A percentile compares a stretch with the other conserved stretches of the same genome.
Conservation (phyloP, 495 filamentous ascomycete genomes). For the Penicillium pulvis region DNA sequence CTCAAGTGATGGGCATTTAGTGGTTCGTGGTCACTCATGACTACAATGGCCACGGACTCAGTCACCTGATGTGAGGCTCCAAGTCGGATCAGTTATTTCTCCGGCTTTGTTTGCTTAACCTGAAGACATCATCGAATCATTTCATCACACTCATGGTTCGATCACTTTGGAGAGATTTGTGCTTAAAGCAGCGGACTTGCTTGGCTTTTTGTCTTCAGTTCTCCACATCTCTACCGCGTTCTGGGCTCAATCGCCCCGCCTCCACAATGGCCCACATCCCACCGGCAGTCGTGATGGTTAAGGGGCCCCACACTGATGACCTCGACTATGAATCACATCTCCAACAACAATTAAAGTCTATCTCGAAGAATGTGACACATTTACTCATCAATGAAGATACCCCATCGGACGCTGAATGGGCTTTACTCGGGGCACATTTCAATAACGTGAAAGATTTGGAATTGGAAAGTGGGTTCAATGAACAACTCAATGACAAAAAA, state of each 20-base stretch:
- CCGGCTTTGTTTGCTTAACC: no score
- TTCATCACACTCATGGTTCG: background rate
- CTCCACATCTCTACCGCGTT: background rate
- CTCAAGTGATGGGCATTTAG: no score
- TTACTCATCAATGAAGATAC: constrained; percentile 24
- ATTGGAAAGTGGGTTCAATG: constrained; percentile 22
- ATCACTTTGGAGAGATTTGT: background rate
- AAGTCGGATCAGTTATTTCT: no score
- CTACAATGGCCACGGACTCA: no score
- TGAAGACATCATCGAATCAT: no score
- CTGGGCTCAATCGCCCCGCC: background rate
- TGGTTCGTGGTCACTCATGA: no score
- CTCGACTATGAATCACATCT: constrained; percentile 14
- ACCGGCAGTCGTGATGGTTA: constrained; percentile 14
- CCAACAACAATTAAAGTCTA: constrained; percentile 19
- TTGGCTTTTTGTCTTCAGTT: background rate
- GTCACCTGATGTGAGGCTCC: no score
- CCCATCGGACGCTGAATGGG: constrained; percentile 28
- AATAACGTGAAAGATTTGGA: constrained; percentile 15
- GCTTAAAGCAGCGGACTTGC: background rate
- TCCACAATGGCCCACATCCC: constrained; percentile 13
- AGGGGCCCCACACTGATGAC: constrained; percentile 13
- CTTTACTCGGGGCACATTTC: constrained; percentile 28
- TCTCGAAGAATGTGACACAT: constrained; percentile 15
- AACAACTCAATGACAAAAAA: constrained; percentile 26